These are phyloP conservation scores for Trichoderma sp. DNA, from an alignment of 2,329 filamentous ascomycete genomes.

Conservation along the genomic window DNA sequence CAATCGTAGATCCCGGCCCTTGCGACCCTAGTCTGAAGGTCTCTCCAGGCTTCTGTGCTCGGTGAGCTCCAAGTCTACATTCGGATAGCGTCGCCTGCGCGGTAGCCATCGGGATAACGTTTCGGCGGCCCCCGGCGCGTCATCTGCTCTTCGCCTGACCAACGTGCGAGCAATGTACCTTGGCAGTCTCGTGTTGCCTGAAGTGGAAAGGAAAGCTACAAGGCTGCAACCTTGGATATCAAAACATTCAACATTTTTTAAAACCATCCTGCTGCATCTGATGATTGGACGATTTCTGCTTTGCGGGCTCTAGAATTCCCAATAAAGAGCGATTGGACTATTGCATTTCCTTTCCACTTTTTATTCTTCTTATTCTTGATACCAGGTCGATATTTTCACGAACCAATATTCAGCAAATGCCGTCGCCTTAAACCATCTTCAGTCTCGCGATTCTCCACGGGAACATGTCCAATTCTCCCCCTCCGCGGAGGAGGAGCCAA, in stretches of 20 bases:
- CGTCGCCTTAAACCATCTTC: conserved; percentile 9
- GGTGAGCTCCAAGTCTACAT: neutral
- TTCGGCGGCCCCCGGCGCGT: conserved; percentile 29
- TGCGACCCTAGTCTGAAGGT: neutral
- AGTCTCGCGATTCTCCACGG: neutral
- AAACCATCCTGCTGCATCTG: neutral
- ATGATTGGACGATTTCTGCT: neutral
- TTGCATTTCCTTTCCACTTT: neutral
- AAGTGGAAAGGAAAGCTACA: neutral
- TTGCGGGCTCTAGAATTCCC: neutral
- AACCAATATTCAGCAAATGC: conserved; percentile 18
- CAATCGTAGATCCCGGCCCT: conserved; percentile 22
- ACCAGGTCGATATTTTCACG: neutral
- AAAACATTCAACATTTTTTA: neutral
- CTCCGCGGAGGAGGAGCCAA: conserved; percentile 42
- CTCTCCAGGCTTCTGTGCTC: neutral
- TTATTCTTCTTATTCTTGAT: neutral
- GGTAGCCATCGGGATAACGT: conserved; percentile 28
- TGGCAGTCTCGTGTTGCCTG: neutral
- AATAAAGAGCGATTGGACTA: neutral
- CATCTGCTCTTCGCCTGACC: neutral
- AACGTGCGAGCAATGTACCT: conserved; percentile 1
- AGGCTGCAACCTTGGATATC: conserved; percentile 6
- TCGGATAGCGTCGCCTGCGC: neutral
- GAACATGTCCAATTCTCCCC: conserved; percentile 49